Evolutionary conservation across 768 basidiomycete species (phyloP).

Genomic region (Termitomyces heimii): DNA sequence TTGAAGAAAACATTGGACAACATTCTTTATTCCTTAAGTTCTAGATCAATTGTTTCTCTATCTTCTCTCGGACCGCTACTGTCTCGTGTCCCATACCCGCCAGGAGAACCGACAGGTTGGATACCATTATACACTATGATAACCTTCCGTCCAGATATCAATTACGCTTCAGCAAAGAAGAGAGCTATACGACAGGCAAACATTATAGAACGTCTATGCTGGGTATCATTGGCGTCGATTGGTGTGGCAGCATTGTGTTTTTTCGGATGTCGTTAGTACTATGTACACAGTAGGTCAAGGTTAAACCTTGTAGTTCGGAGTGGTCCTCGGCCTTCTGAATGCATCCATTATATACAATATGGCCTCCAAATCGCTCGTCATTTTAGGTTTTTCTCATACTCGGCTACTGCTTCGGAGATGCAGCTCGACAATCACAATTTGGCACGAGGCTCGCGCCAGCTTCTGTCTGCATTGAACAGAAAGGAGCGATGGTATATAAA

Average conservation of each 20-base stretch:
- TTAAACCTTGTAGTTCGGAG: constrained; percentile 14
- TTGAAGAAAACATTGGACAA: constrained; percentile 79
- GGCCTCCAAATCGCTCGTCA: constrained; percentile 8
- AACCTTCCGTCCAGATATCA: constrained; percentile 94
- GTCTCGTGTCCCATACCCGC: constrained; percentile 51
- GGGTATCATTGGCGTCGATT: constrained; percentile 39
- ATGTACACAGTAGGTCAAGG: constrained; percentile 12
- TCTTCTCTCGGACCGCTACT: constrained; percentile 40
- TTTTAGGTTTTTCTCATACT: constrained; percentile 9
- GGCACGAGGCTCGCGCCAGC: constrained; percentile 19
- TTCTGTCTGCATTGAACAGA: constrained; percentile 14
- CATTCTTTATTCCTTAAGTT: constrained; percentile 58
- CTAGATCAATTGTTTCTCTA: constrained; percentile 39
- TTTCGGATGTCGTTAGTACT: constrained; percentile 26
- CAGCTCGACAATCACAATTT: constrained; percentile 10
- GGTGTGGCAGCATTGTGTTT: constrained; percentile 39
- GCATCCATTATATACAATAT: constrained; percentile 14
- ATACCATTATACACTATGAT: constrained; percentile 96
- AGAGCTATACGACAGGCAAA: constrained; percentile 66
- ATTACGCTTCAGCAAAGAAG: constrained; percentile 74
- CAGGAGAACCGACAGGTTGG: constrained; percentile 68
- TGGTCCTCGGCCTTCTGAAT: constrained; percentile 11
- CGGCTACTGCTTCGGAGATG: neutral
- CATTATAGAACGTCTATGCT: constrained; percentile 47
- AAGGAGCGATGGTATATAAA: constrained; percentile 14